These are phyloP conservation scores for Quercus cerris DNA, from an alignment of 306 rosid genomes.

Conservation along the genomic window DNA sequence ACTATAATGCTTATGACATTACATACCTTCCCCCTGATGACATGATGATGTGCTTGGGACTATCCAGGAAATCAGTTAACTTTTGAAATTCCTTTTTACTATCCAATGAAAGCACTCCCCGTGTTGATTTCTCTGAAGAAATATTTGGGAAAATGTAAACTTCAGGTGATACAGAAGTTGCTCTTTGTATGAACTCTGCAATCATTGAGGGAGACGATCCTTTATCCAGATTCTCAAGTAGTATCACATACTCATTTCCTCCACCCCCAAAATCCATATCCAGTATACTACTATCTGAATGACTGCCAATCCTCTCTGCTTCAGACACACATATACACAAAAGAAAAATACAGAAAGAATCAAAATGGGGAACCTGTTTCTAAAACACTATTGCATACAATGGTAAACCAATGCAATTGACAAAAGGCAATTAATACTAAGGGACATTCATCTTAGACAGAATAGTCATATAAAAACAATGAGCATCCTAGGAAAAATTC, in stretches of 20 bases:
- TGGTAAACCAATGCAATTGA: not conserved
- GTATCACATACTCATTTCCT: slow-evolving; percentile 34
- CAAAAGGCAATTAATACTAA: not conserved
- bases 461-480: not conserved
- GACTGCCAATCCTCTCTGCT: slow-evolving; percentile 20
- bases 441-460: not conserved
- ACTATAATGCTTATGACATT: not conserved
- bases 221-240: slow-evolving; percentile 69
- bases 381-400: not conserved
- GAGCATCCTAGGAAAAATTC: not conserved
- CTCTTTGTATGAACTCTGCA: slow-evolving; percentile 43
- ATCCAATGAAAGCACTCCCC: slow-evolving; percentile 48
- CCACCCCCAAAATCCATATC: slow-evolving; percentile 54
- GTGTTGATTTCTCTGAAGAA: slow-evolving; percentile 35
- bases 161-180: slow-evolving; percentile 42
- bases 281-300: slow-evolving; percentile 3
- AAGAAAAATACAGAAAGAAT: not conserved
- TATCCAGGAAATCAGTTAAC: slow-evolving; percentile 48
- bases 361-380: not conserved
- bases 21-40: slow-evolving; percentile 73
- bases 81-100: slow-evolving; percentile 34
- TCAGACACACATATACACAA: not conserved
- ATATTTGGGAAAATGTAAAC: slow-evolving; percentile 50
- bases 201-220: slow-evolving; percentile 37
- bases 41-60: slow-evolving; percentile 46